phyloP scores from a whole-genome alignment of 106 monocot genomes.

The Gastrodia elata region DNA sequence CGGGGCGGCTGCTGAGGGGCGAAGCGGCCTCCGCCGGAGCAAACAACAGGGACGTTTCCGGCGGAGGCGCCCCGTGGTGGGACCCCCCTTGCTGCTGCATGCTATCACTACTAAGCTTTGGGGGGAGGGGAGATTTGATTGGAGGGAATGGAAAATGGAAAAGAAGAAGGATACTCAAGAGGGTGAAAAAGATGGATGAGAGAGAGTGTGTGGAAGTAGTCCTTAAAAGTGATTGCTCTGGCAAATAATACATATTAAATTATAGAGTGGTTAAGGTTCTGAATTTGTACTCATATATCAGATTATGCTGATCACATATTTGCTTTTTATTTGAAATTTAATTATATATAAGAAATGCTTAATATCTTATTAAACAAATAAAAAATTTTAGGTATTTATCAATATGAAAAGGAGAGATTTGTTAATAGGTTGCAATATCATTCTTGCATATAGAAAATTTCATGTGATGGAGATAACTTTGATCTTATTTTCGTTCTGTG shows the following conservation, averaged over 20 bases:
- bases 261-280: no score
- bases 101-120: background rate
- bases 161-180: background rate
- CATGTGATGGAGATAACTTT: no score
- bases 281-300: no score
- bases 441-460: no score
- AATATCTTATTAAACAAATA: no score
- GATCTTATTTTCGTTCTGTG: no score
- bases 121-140: background rate
- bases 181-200: slow-evolving; percentile 7
- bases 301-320: no score
- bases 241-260: background rate
- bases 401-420: no score
- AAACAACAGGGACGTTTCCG: slow-evolving; percentile 16
- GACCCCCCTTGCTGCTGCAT: slow-evolving; percentile 39
- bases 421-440: no score
- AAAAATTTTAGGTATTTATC: no score
- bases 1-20: slow-evolving; percentile 35
- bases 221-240: background rate
- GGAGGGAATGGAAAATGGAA: background rate
- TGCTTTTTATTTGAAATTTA: no score
- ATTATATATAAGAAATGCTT: no score
- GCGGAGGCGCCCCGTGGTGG: slow-evolving; percentile 41
- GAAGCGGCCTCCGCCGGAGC: slow-evolving; percentile 17
- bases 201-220: background rate